Percentiles rank a stretch among this genome's conserved stretches.
Evolutionary conservation across 2,329 filamentous ascomycete species (phyloP).

Genomic region (Apiospora saccharicola): DNA sequence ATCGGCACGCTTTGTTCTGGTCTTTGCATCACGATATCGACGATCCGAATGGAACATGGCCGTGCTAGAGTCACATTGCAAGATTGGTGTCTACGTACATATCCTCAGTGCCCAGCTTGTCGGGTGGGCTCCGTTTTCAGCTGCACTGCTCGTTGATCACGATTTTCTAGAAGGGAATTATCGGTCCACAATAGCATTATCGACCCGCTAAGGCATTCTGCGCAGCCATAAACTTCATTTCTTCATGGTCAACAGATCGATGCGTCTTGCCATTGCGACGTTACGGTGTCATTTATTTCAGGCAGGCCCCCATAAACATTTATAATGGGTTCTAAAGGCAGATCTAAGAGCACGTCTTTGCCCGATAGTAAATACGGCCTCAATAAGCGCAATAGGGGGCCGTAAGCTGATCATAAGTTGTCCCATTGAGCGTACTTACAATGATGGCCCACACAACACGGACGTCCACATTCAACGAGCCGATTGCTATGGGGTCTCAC

Average conservation of each 20-base stretch:
- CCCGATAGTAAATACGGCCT: background rate
- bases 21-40: background rate
- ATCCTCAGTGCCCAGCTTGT: background rate
- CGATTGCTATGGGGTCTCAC: background rate
- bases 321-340: background rate
- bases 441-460: background rate
- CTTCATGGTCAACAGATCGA: background rate
- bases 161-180: background rate
- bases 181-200: conserved; percentile 15
- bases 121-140: conserved; percentile 7
- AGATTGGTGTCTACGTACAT: background rate
- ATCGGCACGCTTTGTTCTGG: background rate
- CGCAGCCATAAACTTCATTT: conserved; percentile 1
- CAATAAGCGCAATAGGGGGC: background rate
- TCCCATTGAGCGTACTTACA: background rate
- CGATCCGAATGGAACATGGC: background rate
- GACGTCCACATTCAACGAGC: background rate
- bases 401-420: background rate
- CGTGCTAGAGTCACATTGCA: background rate
- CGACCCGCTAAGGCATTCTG: conserved; percentile 14
- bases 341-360: background rate
- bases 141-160: background rate
- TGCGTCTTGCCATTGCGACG: background rate
- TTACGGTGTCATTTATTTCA: background rate
- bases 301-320: background rate